A percentile compares a stretch with the other conserved stretches of the same genome.
These are phyloP conservation scores for Penicillium coffeae DNA, from an alignment of 495 filamentous ascomycete genomes.

Conservation along the genomic window DNA sequence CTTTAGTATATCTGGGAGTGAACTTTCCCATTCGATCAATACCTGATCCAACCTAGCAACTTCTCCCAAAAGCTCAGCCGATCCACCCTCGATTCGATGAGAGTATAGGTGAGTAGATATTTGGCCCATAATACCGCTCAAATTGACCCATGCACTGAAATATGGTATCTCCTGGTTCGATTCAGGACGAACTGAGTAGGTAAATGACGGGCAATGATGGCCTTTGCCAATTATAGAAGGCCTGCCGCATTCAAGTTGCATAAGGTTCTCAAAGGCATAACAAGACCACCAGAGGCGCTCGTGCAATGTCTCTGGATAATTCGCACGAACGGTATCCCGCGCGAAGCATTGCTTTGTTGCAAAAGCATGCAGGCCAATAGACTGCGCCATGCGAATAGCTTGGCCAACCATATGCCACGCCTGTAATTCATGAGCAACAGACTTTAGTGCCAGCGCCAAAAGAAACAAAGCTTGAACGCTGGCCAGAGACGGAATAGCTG, in stretches of 20 bases:
- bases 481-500: not conserved
- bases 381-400: not conserved
- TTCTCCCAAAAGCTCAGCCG: slow-evolving; percentile 4
- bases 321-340: not conserved
- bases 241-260: slow-evolving; percentile 1
- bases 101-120: slow-evolving; percentile 6
- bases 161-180: not conserved
- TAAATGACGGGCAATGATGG: not conserved
- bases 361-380: not conserved
- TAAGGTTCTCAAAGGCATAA: not conserved
- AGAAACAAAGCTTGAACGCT: not conserved
- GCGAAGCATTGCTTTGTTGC: not conserved
- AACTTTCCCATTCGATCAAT: not conserved
- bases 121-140: slow-evolving; percentile 4
- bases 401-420: not conserved
- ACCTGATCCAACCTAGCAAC: slow-evolving; percentile 1
- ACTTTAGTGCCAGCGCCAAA: not conserved
- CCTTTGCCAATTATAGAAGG: slow-evolving; percentile 1
- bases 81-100: slow-evolving; percentile 6
- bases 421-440: not conserved
- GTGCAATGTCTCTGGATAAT: not conserved
- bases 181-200: not conserved
- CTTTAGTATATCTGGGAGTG: not conserved
- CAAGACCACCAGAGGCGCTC: slow-evolving; percentile 1
- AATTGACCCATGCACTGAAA: not conserved